Evolutionary conservation across 148 eudicot genomes (phyloP), one percentile per base, ranked within the genome.

Genomic region (Rhododendron kiyosumense): DNA sequence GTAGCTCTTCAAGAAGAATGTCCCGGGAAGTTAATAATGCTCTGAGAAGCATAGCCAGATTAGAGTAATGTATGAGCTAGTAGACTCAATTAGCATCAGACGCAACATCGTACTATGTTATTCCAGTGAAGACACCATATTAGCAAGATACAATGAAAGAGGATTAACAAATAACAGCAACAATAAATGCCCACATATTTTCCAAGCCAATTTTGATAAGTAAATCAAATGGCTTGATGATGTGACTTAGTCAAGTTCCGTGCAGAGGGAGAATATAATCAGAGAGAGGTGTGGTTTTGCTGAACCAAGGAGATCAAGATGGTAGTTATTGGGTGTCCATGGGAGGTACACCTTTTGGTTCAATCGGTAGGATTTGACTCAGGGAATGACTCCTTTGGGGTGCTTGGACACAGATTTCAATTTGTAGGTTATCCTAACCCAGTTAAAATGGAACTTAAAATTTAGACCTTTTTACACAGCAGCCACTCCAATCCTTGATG

Each of bases 1-100:
- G 90, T 80, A 93, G 91, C 90, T 95, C 98, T 88, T 95, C 96
- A 32, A 93, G 82, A 85, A 95, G 97, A 88, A 93, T 90, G 89
- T 90, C 93, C 83, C 96, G 94, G 20, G 98, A 92, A 85, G 91
- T 86, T 86, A 94, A 86, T 81, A 97, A 86, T 73, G 95, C 91
- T 90, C 91, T 93, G 85, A 95, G 92, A 88, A 97, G 95, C 90
- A 90, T 79, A 85, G 88, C 93, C 94, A 93, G 92, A 88, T 87
- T 78, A 81, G 41, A 78, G 46, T 74, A 77, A 61, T 82, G 30
- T 22, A 83, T 8, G 67, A 63, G 54, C 26, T 26, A 36, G 83
- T 75, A 43, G 45, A 81, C 49, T 74, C 73, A 86, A 41, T 67
- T 26, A 45, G 32, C 36, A 81, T 45, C 81, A 59, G 14, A 12